These are phyloP conservation scores for Xylona heveae DNA, from an alignment of 495 filamentous ascomycete species.

Conservation along the genomic window DNA sequence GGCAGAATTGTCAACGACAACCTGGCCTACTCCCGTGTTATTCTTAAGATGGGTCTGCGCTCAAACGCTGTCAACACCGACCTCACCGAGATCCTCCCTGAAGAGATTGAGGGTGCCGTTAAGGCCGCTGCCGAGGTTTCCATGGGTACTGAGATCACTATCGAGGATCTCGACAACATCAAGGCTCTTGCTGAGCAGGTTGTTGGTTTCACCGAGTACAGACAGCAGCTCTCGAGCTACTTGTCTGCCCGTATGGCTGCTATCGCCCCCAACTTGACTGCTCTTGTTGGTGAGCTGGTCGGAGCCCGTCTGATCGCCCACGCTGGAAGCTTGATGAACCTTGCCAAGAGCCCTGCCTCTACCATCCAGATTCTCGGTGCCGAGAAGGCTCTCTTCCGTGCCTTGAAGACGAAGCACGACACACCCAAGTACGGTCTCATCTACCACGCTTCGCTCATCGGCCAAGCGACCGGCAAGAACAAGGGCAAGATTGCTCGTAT, in stretches of 20 bases:
- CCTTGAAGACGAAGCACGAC: slow-evolving; percentile 97
- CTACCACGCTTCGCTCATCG: slow-evolving; percentile 92
- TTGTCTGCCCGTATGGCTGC: slow-evolving; percentile 86
- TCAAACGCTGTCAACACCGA: slow-evolving; percentile 52
- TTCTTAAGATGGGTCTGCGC: slow-evolving; percentile 74
- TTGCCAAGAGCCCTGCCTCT: slow-evolving; percentile 88
- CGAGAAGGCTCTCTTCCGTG: slow-evolving; percentile 96
- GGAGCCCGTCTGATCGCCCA: slow-evolving; percentile 92
- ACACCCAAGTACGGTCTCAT: slow-evolving; percentile 98
- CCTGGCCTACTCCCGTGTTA: slow-evolving; percentile 73
- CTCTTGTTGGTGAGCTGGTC: slow-evolving; percentile 82
- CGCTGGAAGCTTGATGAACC: slow-evolving; percentile 80
- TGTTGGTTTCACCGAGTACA: slow-evolving; percentile 73
- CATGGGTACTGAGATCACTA: slow-evolving; percentile 94
- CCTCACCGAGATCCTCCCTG: slow-evolving; percentile 79
- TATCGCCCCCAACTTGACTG: slow-evolving; percentile 89
- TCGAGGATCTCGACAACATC: slow-evolving; percentile 79
- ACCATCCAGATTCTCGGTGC: slow-evolving; percentile 96
- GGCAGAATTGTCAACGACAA: slow-evolving; percentile 96
- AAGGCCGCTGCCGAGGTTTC: slow-evolving; percentile 89
- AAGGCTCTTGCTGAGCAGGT: slow-evolving; percentile 81
- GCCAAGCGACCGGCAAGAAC: slow-evolving; percentile 89
- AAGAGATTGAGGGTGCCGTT: slow-evolving; percentile 82
- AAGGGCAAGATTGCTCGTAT: slow-evolving; percentile 99
- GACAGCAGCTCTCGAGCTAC: slow-evolving; percentile 70